Conservation (phyloP, 805 yeast species). For the Saccharomycopsis fibuligera region DNA sequence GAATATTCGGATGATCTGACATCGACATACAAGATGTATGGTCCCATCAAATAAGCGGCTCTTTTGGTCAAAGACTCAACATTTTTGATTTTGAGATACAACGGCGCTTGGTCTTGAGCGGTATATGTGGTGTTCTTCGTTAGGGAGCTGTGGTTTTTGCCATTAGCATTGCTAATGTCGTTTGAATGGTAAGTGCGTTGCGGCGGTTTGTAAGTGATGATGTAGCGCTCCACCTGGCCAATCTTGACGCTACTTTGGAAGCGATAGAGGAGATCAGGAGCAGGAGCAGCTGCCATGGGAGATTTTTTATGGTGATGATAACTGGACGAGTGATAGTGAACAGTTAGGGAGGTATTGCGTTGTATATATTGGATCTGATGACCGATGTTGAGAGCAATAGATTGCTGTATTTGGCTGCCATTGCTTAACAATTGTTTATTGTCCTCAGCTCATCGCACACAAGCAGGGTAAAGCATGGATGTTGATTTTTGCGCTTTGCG, state of each 20-base stretch:
- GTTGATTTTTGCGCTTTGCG: no score
- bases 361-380: no score
- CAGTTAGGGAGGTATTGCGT: neutral
- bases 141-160: no score
- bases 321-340: neutral
- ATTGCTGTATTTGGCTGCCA: no score
- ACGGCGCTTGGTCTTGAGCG: constrained; percentile 20
- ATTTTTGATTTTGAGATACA: constrained; percentile 58
- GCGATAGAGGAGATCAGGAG: constrained; percentile 30
- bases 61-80: constrained; percentile 53
- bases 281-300: neutral
- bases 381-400: no score
- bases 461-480: no score
- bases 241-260: constrained; percentile 41
- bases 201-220: constrained; percentile 30
- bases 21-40: constrained; percentile 68
- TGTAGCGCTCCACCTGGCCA: constrained; percentile 55
- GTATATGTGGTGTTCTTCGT: constrained; percentile 25
- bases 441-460: no score
- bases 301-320: neutral
- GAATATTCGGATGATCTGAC: constrained; percentile 51
- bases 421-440: no score
- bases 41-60: constrained; percentile 74
- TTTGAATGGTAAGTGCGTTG: constrained; percentile 32
- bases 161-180: no score